These are phyloP conservation scores for Tricladium varicosporioides DNA, from an alignment of 2,329 filamentous ascomycete species.

Conservation along the genomic window DNA sequence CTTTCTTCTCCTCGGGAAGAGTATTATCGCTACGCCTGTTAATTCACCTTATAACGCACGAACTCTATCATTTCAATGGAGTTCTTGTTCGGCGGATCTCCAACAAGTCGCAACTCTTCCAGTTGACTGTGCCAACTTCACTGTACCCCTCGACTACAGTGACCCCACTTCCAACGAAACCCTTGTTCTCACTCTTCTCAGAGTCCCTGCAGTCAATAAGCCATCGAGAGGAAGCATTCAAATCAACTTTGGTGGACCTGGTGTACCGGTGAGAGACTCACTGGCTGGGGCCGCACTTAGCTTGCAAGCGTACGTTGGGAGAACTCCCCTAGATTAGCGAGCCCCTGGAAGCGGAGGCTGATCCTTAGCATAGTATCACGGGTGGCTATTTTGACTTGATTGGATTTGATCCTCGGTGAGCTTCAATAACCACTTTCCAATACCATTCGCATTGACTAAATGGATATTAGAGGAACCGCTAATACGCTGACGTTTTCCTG, in stretches of 20 bases:
- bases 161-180: neutral
- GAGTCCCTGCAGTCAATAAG: slow-evolving; percentile 1
- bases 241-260: slow-evolving; percentile 16
- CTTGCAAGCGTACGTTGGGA: slow-evolving; percentile 4
- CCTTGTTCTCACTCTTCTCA: slow-evolving; percentile 7
- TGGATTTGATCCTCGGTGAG: slow-evolving; percentile 14
- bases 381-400: slow-evolving; percentile 14
- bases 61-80: too few relatives aligned
- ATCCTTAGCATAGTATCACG: slow-evolving; percentile 3
- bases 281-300: neutral
- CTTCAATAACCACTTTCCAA: neutral
- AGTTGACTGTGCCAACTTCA: slow-evolving; percentile 1
- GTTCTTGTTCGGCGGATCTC: neutral
- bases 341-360: neutral
- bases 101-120: neutral
- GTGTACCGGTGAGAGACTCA: neutral
- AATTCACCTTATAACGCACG: too few relatives aligned
- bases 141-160: slow-evolving; percentile 16
- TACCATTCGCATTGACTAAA: neutral
- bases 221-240: slow-evolving; percentile 13
- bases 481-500: slow-evolving; percentile 14
- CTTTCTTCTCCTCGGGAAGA: too few relatives aligned
- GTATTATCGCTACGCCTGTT: too few relatives aligned
- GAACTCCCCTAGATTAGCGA: neutral
- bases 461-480: slow-evolving; percentile 4